Evolutionary conservation across 352 stramenopile species (phyloP), one percentile per base, ranked within the genome.

Genomic region (Phytophthora idaei): DNA sequence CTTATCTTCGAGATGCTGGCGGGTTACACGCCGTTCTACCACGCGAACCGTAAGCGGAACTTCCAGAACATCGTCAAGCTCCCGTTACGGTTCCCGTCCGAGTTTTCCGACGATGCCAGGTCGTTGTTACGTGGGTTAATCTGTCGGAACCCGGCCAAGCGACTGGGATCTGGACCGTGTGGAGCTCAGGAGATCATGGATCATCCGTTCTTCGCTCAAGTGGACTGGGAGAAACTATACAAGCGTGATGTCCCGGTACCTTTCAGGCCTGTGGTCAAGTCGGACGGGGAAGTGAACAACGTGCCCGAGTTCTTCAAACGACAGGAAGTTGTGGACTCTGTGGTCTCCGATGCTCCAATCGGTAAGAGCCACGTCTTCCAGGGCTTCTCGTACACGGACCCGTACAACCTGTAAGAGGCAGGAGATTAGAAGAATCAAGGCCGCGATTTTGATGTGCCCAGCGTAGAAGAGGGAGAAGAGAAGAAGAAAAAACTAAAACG

Each of bases 41-140:
- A 92, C 64, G 55, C 77, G 52, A 92, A 93, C 63, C 80, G 80
- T 28, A 88, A 95, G 63, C 78, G 85, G 55, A 95, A 95, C 61
- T 97, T 96, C 67, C 82, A 92, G 51, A 94, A 95, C 66, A 96
- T 97, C 52, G 73, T 93, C 25, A 85, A 90, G 54, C 73, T 90
- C 41, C 81, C 83, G 49, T 55, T 95, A 31, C 80, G 81, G 7
- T 87, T 94, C 45, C 87, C 89, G 31, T 78, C 64, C 28, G 77
- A 91, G 47, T 88, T 97, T 55, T 94, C 87, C 10, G 79, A 92
- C 31, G 78, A 93, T 29, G 89, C 88, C 0, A 80, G 85, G 32
- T 89, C 80, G 1, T 60, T 97, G 9, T 48, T 97, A n/a, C 81
- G 80, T 36, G 78, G 84, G 0, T 54, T 96, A 27, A 72, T 97